Evolutionary conservation across 2,329 filamentous ascomycete species (phyloP), one percentile per base, ranked within the genome.

Genomic region (Pseudogymnoascus sp.): DNA sequence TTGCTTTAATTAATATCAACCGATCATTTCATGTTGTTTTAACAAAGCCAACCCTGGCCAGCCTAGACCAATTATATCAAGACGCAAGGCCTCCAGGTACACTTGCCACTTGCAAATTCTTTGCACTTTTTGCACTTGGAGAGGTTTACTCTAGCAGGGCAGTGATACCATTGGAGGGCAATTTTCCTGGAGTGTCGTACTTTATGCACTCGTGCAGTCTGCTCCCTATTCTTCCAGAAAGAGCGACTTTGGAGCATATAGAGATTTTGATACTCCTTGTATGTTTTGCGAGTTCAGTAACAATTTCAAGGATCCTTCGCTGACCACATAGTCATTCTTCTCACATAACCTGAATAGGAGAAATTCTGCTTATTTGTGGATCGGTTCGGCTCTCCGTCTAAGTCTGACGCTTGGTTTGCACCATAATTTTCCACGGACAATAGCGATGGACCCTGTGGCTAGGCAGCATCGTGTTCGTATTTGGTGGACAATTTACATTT

Each of bases 191-290:
- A 0, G 68, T 80, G 61, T 65, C 67, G 0, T 81, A 80, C 46
- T 81, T 78, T 68, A 74, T 75, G 0, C 70, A 74, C 2, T 77
- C 78, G 0, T 77, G 73, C 4, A 70, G 73, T 10, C 69, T 79
- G 5, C 69, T 79, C 0, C 71, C 74, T 0, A 74, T 78, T 12
- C 69, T 77, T 0, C 73, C 75, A 36, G 79, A 81, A 59, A 69
- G 79, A 0, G 78, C 79, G 0, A 72, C 73, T 0, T 70, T 80
- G 10, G 78, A 79, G 6, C 70, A 76, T 2, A 74, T 81, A 7
- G 79, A 81, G 66, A 72, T 77, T 1, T 66, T 77, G 5, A 67
- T 81, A 1, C 72, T 81, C 2, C 73, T 81, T 12, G 78, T 80
- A 70, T 66, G 76, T 65, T n/a, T 5, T 14, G 12, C 18, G 8